Evolutionary conservation across 1,139 yeast species (phyloP), one percentile per base, ranked within the genome.

Genomic region (Scheffersomyces titani): DNA sequence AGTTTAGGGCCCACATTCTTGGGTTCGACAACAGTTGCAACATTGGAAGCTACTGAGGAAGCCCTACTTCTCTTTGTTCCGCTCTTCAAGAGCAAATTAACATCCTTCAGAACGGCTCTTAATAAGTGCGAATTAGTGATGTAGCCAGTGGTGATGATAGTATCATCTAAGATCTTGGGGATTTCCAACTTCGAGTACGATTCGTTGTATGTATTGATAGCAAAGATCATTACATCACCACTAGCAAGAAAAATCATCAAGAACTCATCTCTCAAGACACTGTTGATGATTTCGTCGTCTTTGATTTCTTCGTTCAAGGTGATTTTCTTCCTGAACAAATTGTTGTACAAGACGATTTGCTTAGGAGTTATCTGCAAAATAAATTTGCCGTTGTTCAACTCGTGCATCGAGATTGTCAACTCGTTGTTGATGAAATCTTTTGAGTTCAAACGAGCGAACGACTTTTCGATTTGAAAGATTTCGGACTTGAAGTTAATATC

Each of bases 361-460:
- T 83, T 82, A 0, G 90, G 84, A 0, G 96, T 88, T 0, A 92
- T 86, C 68, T 92, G 97, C 18, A 91, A 81, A 52, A 91, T 85
- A 59, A 84, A 80, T 59, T 85, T 82, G 1, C 87, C 87, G 44
- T 81, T 80, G 56, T 84, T 78, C 59, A 89, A 72, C 55, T 85
- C 86, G 49, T 85, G 90, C 65, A 90, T 87, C 45, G 86, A 85
- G 16, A 92, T 77, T 0, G 97, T 92, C 13, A 82, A 75, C 48
- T 86, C 87, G 56, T 86, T 81, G 59, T 86, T 84, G 57, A 86
- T 81, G 66, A 92, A 89, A 60, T 86, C 88, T 52, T 86, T 83
- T 16, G 87, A 80, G 55, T 84, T 85, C 58, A 88, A 75, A 55
- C 90, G 82, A 47, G 87, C 82, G 70, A 90, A 90, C 44, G 87